Percentiles rank a stretch among this genome's conserved stretches.
Conservation (phyloP, 2,329 filamentous ascomycete genomes). For the Phialemonium atrogriseum region DNA sequence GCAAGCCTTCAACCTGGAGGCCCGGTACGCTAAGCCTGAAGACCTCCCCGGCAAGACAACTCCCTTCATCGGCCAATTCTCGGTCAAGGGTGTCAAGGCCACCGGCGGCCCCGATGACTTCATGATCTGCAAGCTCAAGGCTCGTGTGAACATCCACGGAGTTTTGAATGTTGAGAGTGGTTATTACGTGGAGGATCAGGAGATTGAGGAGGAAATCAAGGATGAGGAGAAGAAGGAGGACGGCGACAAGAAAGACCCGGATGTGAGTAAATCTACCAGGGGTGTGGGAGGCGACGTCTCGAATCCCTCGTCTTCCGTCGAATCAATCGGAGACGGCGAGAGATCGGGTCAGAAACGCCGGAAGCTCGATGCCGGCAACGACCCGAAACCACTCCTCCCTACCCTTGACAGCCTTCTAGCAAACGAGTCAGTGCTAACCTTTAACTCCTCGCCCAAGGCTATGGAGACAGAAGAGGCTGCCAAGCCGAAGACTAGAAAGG, state of each 20-base stretch:
- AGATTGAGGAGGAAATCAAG: slow-evolving; percentile 68
- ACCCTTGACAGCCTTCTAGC: slow-evolving; percentile 6
- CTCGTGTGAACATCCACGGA: slow-evolving; percentile 91
- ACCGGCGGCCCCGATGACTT: slow-evolving; percentile 84
- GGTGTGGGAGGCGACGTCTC: neutral
- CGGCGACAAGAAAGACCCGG: slow-evolving; percentile 56
- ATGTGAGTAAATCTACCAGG: slow-evolving; percentile 48
- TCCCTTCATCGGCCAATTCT: slow-evolving; percentile 96
- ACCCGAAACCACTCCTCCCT: slow-evolving; percentile 16
- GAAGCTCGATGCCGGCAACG: slow-evolving; percentile 5
- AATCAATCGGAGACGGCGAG: too few species aligned
- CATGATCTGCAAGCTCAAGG: slow-evolving; percentile 99
- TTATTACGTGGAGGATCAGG: slow-evolving; percentile 96
- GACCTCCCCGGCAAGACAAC: slow-evolving; percentile 80
- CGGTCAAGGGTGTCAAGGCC: slow-evolving; percentile 93
- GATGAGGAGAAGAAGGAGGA: slow-evolving; percentile 27
- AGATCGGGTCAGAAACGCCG: too few species aligned
- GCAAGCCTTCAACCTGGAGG: slow-evolving; percentile 93
- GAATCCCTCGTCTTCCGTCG: neutral
- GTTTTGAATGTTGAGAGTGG: slow-evolving; percentile 93
- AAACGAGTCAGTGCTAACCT: slow-evolving; percentile 11
- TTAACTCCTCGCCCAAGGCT: slow-evolving; percentile 39
- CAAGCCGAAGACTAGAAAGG: slow-evolving; percentile 78
- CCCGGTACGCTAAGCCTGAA: slow-evolving; percentile 83
- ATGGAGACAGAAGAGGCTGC: slow-evolving; percentile 76